Base-by-base conservation (phyloP, 345 rosid species). In the Crucihimalaya himalaica region DNA sequence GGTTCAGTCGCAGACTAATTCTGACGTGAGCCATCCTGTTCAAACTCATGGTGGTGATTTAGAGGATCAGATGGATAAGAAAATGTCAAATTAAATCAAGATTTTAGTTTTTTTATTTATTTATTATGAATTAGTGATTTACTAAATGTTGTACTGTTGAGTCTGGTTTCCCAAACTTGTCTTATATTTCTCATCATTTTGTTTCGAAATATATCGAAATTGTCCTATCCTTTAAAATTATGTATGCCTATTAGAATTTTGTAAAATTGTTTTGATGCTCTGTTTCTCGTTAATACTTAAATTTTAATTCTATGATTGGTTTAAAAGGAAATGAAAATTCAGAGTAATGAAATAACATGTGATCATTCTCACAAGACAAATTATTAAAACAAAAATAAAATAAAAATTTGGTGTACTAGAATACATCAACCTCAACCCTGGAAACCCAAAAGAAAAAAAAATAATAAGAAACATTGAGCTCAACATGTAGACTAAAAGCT, bases 41-140 rank as follows among this genome's bases (percentile, higher is more conserved):
- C 59, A 56, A 65, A 35, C 52, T 14, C 10, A 19, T 13, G 78
- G 15, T 47, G 78, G 78, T 74, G 78, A 74, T 37, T 9, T 74
- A 27, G 78, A 74, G 61, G 27, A 25, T 27, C 78, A 74, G 51
- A 50, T 48, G 66, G 72, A 48, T 9, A 66, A 48, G 28, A 50
- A 66, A 15, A 37, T 57, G 27, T 13, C 78, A 48, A 56, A 40
- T 55, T 70, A 67, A 48, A 59, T 35, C 67, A 45, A 47, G 51
- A 13, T 14, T 21, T 47, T 65, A 46, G 58, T 73, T 64, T 55
- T 64, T 21, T 47, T 65, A 46, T 51, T 73, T 64, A 45, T 64
- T 0, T 14, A 42, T 31, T n/a, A 53, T 18, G 9, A 42, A 11
- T 54, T 73, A 73, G 64, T 73, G 48, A 4, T 40, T 64, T 23